A percentile compares a stretch with the other conserved stretches of the same genome.
Evolutionary conservation across 768 basidiomycete species (phyloP).

Genomic region (Boletales sp.): DNA sequence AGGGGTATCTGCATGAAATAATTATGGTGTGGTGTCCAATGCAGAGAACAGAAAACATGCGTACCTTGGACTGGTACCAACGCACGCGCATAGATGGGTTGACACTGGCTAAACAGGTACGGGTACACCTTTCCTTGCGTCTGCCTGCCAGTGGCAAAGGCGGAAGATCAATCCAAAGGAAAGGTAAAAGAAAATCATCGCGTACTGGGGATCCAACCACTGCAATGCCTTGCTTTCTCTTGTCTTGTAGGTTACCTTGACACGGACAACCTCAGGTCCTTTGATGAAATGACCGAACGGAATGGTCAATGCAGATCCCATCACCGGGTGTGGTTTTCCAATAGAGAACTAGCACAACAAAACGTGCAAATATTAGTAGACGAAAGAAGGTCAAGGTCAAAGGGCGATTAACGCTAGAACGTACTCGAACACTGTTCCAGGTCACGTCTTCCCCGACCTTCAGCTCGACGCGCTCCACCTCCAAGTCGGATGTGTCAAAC

Average conservation of each 20-base stretch:
- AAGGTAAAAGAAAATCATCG: neutral
- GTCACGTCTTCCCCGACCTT: constrained; percentile 35
- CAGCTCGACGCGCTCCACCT: constrained; percentile 52
- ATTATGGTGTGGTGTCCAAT: no score
- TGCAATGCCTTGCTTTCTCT: constrained; percentile 79
- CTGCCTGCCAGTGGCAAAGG: constrained; percentile 44
- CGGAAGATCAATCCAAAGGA: no score
- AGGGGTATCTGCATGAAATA: constrained; percentile 58
- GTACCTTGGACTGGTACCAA: constrained; percentile 75
- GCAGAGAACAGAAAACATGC: neutral
- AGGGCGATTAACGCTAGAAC: neutral
- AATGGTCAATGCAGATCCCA: constrained; percentile 74
- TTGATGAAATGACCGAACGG: constrained; percentile 42
- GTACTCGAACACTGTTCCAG: constrained; percentile 44
- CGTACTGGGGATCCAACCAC: constrained; percentile 79
- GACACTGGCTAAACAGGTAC: constrained; percentile 92
- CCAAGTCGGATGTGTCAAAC: constrained; percentile 73
- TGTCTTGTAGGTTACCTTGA: constrained; percentile 67
- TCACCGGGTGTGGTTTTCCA: constrained; percentile 55
- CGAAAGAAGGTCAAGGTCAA: neutral
- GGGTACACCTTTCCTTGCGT: constrained; percentile 86
- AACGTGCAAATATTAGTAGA: no score
- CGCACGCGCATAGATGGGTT: constrained; percentile 85
- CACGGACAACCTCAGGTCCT: constrained; percentile 22
- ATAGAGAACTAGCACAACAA: constrained; percentile 47